Evolutionary conservation across 768 basidiomycete genomes (phyloP).

Genomic region (Lyophyllum shimeji): DNA sequence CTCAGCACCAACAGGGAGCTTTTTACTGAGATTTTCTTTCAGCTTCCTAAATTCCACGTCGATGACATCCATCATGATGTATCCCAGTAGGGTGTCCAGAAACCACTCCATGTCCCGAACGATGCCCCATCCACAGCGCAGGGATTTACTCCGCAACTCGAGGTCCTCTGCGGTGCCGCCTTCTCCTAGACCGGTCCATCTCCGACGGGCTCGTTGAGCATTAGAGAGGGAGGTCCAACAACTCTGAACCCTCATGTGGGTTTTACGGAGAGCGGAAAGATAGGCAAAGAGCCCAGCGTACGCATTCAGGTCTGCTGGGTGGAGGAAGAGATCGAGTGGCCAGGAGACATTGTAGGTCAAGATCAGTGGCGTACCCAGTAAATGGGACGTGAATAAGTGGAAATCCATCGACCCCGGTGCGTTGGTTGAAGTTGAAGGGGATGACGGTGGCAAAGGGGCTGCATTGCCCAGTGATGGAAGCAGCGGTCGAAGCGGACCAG

Average conservation of each 20-base stretch:
- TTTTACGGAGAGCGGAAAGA: constrained; percentile 80
- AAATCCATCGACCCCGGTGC: constrained; percentile 30
- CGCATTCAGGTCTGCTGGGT: constrained; percentile 66
- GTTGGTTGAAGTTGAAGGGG: constrained; percentile 38
- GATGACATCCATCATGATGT: constrained; percentile 89
- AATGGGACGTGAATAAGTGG: constrained; percentile 65
- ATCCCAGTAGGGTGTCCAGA: constrained; percentile 76
- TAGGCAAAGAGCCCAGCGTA: constrained; percentile 83
- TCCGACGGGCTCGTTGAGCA: constrained; percentile 76
- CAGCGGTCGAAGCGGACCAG: constrained; percentile 79
- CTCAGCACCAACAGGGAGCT: constrained; percentile 14
- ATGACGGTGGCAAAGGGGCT: constrained; percentile 22
- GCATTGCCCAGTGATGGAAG: constrained; percentile 65
- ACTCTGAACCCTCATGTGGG: constrained; percentile 74
- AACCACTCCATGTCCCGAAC: constrained; percentile 92
- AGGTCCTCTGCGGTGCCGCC: constrained; percentile 78
- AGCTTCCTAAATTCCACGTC: constrained; percentile 79
- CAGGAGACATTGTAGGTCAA: constrained; percentile 75
- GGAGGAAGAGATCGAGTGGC: constrained; percentile 90
- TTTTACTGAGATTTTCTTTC: constrained; percentile 53
- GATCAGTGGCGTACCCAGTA: constrained; percentile 76
- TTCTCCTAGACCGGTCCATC: constrained; percentile 87
- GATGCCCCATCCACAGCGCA: constrained; percentile 84
- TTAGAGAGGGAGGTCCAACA: constrained; percentile 89
- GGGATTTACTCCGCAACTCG: constrained; percentile 58